These are phyloP conservation scores for Daldinia bambusicola DNA, from an alignment of 495 filamentous ascomycete species.

Conservation along the genomic window DNA sequence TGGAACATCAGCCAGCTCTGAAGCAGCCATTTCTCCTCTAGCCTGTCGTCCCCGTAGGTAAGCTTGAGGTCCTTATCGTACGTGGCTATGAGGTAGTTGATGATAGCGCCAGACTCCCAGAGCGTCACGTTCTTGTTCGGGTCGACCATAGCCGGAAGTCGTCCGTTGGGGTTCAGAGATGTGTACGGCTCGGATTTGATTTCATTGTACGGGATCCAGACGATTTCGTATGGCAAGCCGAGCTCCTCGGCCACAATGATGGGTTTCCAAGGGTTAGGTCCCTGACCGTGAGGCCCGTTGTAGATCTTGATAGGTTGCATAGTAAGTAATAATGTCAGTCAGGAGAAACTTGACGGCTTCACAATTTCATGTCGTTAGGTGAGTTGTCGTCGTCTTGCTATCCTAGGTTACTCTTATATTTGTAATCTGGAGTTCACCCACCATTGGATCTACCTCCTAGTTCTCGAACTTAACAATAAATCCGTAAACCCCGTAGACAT, in stretches of 20 bases:
- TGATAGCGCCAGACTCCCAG: conserved; percentile 69
- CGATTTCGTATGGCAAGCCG: conserved; percentile 57
- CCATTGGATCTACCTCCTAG: background rate
- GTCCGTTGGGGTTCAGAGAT: conserved; percentile 73
- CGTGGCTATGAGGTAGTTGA: conserved; percentile 71
- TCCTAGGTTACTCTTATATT: background rate
- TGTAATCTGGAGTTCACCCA: background rate
- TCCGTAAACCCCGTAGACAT: background rate
- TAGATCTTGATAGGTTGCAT: conserved; percentile 44
- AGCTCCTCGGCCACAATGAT: conserved; percentile 70
- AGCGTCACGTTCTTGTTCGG: conserved; percentile 54
- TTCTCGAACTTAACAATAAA: conserved; percentile 2
- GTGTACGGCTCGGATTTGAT: conserved; percentile 66
- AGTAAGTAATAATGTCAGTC: background rate
- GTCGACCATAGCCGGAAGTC: conserved; percentile 59
- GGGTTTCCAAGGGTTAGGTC: conserved; percentile 75
- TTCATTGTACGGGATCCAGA: conserved; percentile 33
- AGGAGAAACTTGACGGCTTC: background rate
- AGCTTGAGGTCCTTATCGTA: conserved; percentile 70
- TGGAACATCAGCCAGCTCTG: conserved; percentile 72
- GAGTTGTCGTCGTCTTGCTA: background rate
- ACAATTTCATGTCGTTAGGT: background rate
- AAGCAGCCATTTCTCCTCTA: conserved; percentile 56
- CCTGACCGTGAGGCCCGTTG: conserved; percentile 52
- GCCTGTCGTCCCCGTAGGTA: conserved; percentile 59